phyloP scores from a whole-genome alignment of 331 rosid species.

The Dryas integrifolia region DNA sequence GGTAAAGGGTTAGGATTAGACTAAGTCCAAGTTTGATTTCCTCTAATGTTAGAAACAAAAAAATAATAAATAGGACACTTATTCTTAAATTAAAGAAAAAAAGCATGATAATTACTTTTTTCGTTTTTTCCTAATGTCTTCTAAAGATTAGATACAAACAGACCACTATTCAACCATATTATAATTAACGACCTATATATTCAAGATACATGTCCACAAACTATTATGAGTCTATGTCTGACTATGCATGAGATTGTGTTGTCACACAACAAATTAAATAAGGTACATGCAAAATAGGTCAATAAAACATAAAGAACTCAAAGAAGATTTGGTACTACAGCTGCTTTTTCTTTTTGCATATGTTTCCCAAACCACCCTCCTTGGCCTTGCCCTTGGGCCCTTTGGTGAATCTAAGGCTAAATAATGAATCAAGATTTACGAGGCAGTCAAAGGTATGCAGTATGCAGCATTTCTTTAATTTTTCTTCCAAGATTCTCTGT shows the following conservation, averaged over 20 bases:
- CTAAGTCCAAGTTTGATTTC: no score
- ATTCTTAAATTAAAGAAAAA: no score
- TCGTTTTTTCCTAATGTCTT: no score
- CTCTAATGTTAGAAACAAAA: no score
- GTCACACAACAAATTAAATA: background rate
- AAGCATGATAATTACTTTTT: no score
- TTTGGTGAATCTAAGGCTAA: conserved; percentile 28
- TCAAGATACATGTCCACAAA: no score
- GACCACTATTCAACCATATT: no score
- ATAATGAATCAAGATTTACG: conserved; percentile 48
- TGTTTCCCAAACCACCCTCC: conserved; percentile 37
- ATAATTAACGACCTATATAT: no score
- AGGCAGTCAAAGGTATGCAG: conserved; percentile 68
- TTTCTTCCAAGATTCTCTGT: conserved; percentile 37
- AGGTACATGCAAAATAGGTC: conserved; percentile 15
- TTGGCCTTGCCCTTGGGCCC: background rate
- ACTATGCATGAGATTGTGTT: background rate
- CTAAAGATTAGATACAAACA: no score
- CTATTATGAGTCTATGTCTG: background rate
- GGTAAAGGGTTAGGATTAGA: no score
- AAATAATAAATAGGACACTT: no score
- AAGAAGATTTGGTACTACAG: conserved; percentile 47
- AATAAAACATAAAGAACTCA: conserved; percentile 45
- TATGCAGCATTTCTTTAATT: conserved; percentile 13
- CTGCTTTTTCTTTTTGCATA: conserved; percentile 50